Percentiles rank a stretch among this genome's conserved stretches.
phyloP scores from a whole-genome alignment of 371 early-diverging fungal genomes.

The Blyttiomyces sp. region DNA sequence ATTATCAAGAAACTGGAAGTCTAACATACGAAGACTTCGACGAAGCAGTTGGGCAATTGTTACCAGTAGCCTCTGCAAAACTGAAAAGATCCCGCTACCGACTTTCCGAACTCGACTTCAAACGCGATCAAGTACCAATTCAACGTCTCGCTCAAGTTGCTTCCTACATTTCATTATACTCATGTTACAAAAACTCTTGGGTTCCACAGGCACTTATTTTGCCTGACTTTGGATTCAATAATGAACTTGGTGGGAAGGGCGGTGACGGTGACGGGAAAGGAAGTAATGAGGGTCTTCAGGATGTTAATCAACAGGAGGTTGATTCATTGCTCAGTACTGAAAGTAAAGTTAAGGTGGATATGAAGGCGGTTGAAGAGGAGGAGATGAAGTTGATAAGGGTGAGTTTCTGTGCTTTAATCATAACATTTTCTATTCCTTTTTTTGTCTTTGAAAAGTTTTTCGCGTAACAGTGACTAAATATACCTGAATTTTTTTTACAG shows the following conservation, averaged over 20 bases:
- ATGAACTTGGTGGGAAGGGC: constrained; percentile 2
- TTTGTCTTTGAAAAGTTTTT: no score
- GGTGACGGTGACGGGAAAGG: neutral
- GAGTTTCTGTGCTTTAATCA: no score
- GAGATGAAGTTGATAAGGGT: constrained; percentile 21
- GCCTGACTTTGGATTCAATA: constrained; percentile 19
- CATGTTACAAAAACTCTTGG: constrained; percentile 33
- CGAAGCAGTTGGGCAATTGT: constrained; percentile 33
- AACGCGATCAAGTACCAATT: constrained; percentile 28
- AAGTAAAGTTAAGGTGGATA: constrained; percentile 10
- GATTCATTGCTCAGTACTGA: constrained; percentile 9
- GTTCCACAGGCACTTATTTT: constrained; percentile 32
- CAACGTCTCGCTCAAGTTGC: constrained; percentile 29
- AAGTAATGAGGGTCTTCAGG: constrained; percentile 1
- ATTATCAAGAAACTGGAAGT: constrained; percentile 33
- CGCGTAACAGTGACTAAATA: no score
- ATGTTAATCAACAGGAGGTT: constrained; percentile 24
- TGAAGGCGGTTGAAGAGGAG: constrained; percentile 30
- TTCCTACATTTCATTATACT: constrained; percentile 29
- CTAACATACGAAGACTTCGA: constrained; percentile 44
- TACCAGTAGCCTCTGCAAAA: constrained; percentile 26
- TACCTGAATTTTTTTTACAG: no score
- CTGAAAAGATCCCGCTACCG: constrained; percentile 23
- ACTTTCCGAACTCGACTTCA: constrained; percentile 27
- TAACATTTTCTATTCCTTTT: no score